Base-by-base conservation (phyloP, 176 grass and related monocot genomes). In the Alopecurus myosuroides region DNA sequence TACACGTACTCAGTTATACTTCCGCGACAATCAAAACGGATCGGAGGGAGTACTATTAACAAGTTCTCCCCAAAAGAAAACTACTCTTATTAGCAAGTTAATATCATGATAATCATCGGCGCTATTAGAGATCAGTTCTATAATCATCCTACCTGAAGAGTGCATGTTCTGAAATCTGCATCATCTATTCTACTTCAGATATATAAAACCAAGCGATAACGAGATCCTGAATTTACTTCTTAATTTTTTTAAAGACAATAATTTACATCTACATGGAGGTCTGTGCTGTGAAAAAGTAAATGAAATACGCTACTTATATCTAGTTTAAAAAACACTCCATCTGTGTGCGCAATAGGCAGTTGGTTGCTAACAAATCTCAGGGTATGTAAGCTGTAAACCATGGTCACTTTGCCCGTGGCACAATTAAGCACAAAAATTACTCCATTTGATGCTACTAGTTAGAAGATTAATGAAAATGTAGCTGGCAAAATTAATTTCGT, bases 191-290 rank as follows among this genome's bases (percentile, higher is more conserved):
- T n/a, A 56, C n/a, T 72, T 42, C 33, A 71, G 18, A 57, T 13
- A 72, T 4, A 71, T 71, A 35, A 57, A 60, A 56, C 41, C 44
- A 79, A 69, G 55, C 1, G 25, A 49, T 31, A 69, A 69, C 20
- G 5, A 15, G 61, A 77, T 14, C 13, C 26, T 76, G 22, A 19
- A 25, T 56, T 58, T 50, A 78, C n/a, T 65, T 77, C 19, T 49
- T 81, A 0, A 44, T 80, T 63, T 67, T 80, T 81, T 50, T 52
- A 76, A 30, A 41, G 33, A n/a, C 39, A 89, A 45, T 76, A 50
- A 28, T 64, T 7, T 14, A 76, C 74, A 67, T 25, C 6, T 11
- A 81, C 26, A 51, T 50, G 51, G 51, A 83, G 68, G 25, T 73
- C 36, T 82, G 15, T 40, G 18, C 8, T 46, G 50, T 41, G 48